Evolutionary conservation across 1,284 basidiomycete genomes (phyloP).

Genomic region (Ceraceosorus guamensis): DNA sequence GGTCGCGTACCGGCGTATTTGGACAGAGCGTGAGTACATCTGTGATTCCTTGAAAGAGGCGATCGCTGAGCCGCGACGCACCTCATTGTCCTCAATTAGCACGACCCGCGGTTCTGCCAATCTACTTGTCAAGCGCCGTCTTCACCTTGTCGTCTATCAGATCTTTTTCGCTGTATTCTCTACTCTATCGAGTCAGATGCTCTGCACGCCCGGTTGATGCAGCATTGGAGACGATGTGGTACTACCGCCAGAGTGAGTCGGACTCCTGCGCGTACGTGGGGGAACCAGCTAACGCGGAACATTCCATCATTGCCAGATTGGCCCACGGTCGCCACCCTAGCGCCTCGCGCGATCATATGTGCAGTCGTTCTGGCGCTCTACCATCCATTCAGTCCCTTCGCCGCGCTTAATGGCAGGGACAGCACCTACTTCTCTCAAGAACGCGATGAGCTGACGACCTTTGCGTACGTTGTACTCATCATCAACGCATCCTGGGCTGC

Average conservation of each 20-base stretch:
- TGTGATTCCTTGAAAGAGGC: background rate
- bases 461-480: constrained; percentile 20
- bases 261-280: background rate
- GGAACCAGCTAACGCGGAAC: background rate
- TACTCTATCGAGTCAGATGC: constrained; percentile 21
- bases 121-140: constrained; percentile 25
- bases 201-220: constrained; percentile 13
- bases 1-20: constrained; percentile 15
- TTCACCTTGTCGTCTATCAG: constrained; percentile 19
- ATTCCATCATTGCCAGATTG: constrained; percentile 14
- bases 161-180: constrained; percentile 26
- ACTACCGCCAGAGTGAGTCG: constrained; percentile 23
- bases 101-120: constrained; percentile 20
- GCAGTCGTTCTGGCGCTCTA: constrained; percentile 14
- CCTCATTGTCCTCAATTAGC: background rate
- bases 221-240: constrained; percentile 29
- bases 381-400: background rate
- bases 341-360: constrained; percentile 26
- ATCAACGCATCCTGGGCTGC: constrained; percentile 25
- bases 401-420: constrained; percentile 10
- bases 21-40: constrained; percentile 12
- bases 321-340: constrained; percentile 27
- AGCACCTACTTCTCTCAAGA: constrained; percentile 16
- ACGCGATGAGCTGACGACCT: constrained; percentile 15
- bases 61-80: background rate